A percentile compares a stretch with the other conserved stretches of the same genome.
These are phyloP conservation scores for Zygosaccharomyces bisporus DNA, from an alignment of 805 yeast species.

Conservation along the genomic window DNA sequence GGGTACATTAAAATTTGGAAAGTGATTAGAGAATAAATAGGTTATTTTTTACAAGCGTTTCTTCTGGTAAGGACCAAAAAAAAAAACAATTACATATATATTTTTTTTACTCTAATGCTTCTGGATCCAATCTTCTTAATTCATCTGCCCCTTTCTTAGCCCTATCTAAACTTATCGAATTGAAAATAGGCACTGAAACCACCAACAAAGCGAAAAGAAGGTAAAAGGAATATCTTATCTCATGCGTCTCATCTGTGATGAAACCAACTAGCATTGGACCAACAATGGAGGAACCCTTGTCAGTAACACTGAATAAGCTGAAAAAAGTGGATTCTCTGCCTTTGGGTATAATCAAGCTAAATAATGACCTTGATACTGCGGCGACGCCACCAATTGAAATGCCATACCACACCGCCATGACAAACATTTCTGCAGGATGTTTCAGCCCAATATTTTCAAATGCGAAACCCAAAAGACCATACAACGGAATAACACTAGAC, in stretches of 20 bases:
- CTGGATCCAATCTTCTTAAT: constrained; percentile 26
- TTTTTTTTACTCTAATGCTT: background rate
- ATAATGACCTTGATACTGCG: constrained; percentile 64
- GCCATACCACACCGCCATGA: constrained; percentile 73
- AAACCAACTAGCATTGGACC: constrained; percentile 74
- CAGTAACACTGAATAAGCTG: constrained; percentile 72
- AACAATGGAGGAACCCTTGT: constrained; percentile 70
- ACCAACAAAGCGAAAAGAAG: constrained; percentile 52
- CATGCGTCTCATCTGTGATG: constrained; percentile 68
- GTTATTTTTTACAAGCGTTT: background rate
- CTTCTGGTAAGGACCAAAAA: background rate
- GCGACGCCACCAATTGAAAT: constrained; percentile 68
- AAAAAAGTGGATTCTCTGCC: constrained; percentile 76
- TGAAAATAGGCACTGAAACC: constrained; percentile 55
- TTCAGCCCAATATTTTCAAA: constrained; percentile 53
- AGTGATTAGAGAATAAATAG: constrained; percentile 27
- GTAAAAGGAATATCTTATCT: constrained; percentile 69
- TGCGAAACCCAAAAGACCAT: constrained; percentile 66
- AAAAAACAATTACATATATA: background rate
- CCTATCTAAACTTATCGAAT: constrained; percentile 52
- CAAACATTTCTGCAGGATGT: constrained; percentile 62
- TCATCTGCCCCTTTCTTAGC: constrained; percentile 54
- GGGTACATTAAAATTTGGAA: constrained; percentile 66
- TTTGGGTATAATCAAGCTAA: constrained; percentile 63
- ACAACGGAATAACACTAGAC: constrained; percentile 65